Conservation (phyloP, 495 filamentous ascomycete species). For the Hypomontagnella submonticulosa region DNA sequence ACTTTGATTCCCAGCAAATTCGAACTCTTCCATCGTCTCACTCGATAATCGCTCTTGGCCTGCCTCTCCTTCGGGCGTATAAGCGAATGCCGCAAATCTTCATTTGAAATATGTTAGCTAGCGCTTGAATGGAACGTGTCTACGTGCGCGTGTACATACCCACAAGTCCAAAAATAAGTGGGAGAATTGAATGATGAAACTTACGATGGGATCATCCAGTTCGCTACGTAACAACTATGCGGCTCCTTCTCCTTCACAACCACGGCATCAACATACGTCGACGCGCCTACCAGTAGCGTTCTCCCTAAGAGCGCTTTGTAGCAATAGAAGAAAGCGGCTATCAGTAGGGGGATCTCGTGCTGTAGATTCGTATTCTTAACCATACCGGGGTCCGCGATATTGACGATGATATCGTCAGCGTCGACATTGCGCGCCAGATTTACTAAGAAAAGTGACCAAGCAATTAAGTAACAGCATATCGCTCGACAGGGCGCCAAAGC, state of each 20-base stretch:
- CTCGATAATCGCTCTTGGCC: slow-evolving; percentile 51
- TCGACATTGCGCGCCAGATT: slow-evolving; percentile 50
- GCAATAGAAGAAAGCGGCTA: neutral
- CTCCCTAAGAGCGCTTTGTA: slow-evolving; percentile 35
- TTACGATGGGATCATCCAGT: slow-evolving; percentile 55
- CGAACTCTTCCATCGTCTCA: slow-evolving; percentile 56
- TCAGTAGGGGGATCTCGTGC: neutral
- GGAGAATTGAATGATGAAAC: slow-evolving; percentile 15
- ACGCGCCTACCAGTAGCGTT: slow-evolving; percentile 46
- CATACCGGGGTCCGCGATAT: slow-evolving; percentile 54
- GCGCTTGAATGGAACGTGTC: too few species aligned
- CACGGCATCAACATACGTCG: slow-evolving; percentile 52
- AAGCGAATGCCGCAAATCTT: slow-evolving; percentile 43
- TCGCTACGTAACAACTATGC: slow-evolving; percentile 54
- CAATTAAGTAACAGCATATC: slow-evolving; percentile 43
- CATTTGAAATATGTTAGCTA: neutral
- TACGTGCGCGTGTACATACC: too few species aligned
- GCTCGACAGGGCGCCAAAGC: slow-evolving; percentile 5
- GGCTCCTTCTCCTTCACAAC: slow-evolving; percentile 54
- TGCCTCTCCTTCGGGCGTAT: slow-evolving; percentile 50
- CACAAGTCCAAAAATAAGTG: too few species aligned
- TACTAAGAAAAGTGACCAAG: slow-evolving; percentile 50
- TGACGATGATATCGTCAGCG: slow-evolving; percentile 54
- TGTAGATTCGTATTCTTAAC: slow-evolving; percentile 43
- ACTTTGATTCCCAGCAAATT: slow-evolving; percentile 47